phyloP scores from a whole-genome alignment of 805 yeast genomes.

The Ogataea neopini region DNA sequence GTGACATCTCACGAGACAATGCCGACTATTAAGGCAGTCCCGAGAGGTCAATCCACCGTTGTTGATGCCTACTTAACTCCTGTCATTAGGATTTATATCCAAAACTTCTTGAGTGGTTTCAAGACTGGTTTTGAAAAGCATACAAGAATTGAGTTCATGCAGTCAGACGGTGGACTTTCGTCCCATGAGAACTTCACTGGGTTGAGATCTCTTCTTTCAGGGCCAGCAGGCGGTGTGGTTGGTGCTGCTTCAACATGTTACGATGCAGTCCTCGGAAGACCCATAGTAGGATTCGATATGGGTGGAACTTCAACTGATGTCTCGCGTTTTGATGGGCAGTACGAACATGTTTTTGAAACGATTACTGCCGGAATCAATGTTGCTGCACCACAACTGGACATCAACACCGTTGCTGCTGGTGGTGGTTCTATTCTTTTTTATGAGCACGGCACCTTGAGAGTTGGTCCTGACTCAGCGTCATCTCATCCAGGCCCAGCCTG shows the following conservation, averaged over 20 bases:
- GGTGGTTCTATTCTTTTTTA: conserved; percentile 65
- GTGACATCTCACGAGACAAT: conserved; percentile 38
- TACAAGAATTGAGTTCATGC: conserved; percentile 52
- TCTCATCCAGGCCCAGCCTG: conserved; percentile 89
- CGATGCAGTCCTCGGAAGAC: conserved; percentile 30
- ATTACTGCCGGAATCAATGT: conserved; percentile 35
- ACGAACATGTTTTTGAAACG: conserved; percentile 33
- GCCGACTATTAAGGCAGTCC: conserved; percentile 39
- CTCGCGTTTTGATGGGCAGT: conserved; percentile 31
- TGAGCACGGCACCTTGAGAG: conserved; percentile 67
- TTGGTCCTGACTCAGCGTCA: conserved; percentile 82
- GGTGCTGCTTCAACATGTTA: conserved; percentile 55
- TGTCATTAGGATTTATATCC: conserved; percentile 38
- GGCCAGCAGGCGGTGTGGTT: conserved; percentile 64
- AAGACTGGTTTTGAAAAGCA: conserved; percentile 33
- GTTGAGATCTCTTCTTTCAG: conserved; percentile 51
- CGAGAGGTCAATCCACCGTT: conserved; percentile 42
- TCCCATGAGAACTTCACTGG: conserved; percentile 55
- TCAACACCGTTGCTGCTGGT: conserved; percentile 33
- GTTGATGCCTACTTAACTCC: conserved; percentile 46
- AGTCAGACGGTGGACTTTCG: conserved; percentile 56
- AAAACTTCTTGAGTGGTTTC: conserved; percentile 37
- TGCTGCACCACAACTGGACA: conserved; percentile 36
- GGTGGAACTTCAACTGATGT: conserved; percentile 41
- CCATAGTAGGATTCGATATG: conserved; percentile 38